Conservation (phyloP, 225 moss, liverwort and hornwort species). For the Pseudisothecium myosuroides region DNA sequence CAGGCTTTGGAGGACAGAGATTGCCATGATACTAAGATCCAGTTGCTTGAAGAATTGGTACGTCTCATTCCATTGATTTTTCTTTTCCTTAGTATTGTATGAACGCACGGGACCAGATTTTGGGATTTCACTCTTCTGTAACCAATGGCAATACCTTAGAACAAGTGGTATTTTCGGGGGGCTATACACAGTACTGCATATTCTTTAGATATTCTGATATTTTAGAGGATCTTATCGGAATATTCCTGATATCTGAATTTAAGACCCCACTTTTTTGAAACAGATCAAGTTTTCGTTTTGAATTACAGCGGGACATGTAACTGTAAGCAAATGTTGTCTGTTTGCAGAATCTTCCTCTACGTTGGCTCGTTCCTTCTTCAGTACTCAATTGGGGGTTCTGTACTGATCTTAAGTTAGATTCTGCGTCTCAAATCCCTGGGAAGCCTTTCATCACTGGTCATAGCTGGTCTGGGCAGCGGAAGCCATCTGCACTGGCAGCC, state of each 20-base stretch:
- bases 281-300: neutral
- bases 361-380: slow-evolving; percentile 59
- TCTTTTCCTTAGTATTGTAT: neutral
- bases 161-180: neutral
- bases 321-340: neutral
- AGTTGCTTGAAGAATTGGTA: slow-evolving; percentile 54
- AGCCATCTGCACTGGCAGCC: slow-evolving; percentile 21
- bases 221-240: neutral
- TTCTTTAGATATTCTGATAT: neutral
- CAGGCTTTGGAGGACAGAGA: slow-evolving; percentile 42
- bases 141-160: neutral
- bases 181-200: neutral
- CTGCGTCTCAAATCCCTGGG: neutral
- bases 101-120: neutral
- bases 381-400: slow-evolving; percentile 29
- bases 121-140: neutral
- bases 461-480: slow-evolving; percentile 45
- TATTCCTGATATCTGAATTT: neutral
- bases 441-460: slow-evolving; percentile 8
- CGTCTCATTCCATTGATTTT: neutral
- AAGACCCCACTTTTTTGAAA: neutral
- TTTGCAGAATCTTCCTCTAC: slow-evolving; percentile 60
- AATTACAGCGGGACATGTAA: neutral
- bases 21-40: slow-evolving; percentile 55
- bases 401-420: neutral